phyloP scores from a whole-genome alignment of 2,329 filamentous ascomycete species.

The Stagonosporopsis tanaceti region DNA sequence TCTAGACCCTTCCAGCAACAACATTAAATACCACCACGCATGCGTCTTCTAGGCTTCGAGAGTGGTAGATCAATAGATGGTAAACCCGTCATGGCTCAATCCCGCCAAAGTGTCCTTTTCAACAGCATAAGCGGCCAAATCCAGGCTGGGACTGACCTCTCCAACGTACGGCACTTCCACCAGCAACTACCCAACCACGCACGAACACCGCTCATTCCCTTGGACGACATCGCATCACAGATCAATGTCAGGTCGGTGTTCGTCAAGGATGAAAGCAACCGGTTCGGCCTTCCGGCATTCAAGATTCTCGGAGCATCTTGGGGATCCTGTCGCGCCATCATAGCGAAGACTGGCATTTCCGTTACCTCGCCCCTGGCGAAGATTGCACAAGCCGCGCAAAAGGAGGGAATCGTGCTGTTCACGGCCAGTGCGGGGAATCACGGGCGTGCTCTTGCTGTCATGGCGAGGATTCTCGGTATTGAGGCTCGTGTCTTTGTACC shows the following conservation, averaged over 20 bases:
- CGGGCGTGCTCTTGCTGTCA: slow-evolving; percentile 74
- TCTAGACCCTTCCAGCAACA: neutral
- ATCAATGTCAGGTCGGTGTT: slow-evolving; percentile 63
- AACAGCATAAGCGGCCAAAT: neutral
- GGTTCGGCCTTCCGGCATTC: slow-evolving; percentile 76
- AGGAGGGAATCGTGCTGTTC: slow-evolving; percentile 56
- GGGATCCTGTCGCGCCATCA: slow-evolving; percentile 67
- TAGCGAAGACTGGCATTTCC: slow-evolving; percentile 58
- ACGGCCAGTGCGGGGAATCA: slow-evolving; percentile 80
- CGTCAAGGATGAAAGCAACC: slow-evolving; percentile 74
- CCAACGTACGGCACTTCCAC: slow-evolving; percentile 60
- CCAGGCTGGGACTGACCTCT: neutral
- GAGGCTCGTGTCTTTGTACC: slow-evolving; percentile 70
- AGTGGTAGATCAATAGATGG: neutral
- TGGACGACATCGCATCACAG: slow-evolving; percentile 64
- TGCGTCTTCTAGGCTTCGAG: neutral
- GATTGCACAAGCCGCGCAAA: slow-evolving; percentile 47
- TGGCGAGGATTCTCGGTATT: slow-evolving; percentile 68
- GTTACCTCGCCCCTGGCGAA: slow-evolving; percentile 55
- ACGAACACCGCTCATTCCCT: slow-evolving; percentile 62
- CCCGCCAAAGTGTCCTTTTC: neutral
- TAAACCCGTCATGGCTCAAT: neutral
- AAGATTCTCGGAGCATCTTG: slow-evolving; percentile 84
- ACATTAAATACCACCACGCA: neutral
- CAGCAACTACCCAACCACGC: slow-evolving; percentile 64